Base-by-base conservation (phyloP, 2,329 filamentous ascomycete genomes). In the Pseudopyricularia cyperi region DNA sequence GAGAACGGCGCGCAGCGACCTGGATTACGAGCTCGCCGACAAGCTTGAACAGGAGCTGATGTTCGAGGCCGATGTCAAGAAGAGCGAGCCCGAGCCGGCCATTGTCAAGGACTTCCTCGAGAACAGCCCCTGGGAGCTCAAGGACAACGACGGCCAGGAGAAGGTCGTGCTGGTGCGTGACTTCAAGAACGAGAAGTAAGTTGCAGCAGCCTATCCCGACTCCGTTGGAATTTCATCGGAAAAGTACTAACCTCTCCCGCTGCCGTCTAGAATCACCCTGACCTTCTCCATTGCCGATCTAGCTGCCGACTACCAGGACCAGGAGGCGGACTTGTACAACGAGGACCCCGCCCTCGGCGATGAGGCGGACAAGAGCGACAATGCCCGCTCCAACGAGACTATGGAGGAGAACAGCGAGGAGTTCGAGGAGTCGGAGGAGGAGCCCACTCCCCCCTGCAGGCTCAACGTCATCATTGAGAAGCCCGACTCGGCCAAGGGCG, bases 381-480 rank as follows among this genome's bases (percentile, higher is more conserved):
- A 70, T 52, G 61, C 63, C 58, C 56, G 71, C 54, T 73, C 81
- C 63, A 73, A 71, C 52, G 79, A 82, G 60, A 69, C 74, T 55
- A 76, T 76, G 52, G 76, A 78, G 58, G 68, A 75, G 32, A 68
- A 68, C 32, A 70, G 71, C 4, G 83, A 85, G 55, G 73, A 73
- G 47, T 70, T 72, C 22, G 60, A 68, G 42, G 75, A 76, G 34
- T 71, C 75, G 4, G 71, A 70, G 22, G 68, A 71, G 15, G 72
- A 77, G 54, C 69, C 77, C 37, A 76, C 80, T 54, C 89, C 91
- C 65, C 89, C 90, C 53, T 87, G 86, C 61, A 84, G 85, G 59
- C 76, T 96, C 57, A 89, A 85, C 69, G 82, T 98, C 62, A 83
- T 90, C 49, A 78, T 98, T 54, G 89, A 95, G 76, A 94, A 95